These are phyloP conservation scores for Globisporangium sylvaticum DNA, from an alignment of 352 stramenopile genomes.

Conservation along the genomic window DNA sequence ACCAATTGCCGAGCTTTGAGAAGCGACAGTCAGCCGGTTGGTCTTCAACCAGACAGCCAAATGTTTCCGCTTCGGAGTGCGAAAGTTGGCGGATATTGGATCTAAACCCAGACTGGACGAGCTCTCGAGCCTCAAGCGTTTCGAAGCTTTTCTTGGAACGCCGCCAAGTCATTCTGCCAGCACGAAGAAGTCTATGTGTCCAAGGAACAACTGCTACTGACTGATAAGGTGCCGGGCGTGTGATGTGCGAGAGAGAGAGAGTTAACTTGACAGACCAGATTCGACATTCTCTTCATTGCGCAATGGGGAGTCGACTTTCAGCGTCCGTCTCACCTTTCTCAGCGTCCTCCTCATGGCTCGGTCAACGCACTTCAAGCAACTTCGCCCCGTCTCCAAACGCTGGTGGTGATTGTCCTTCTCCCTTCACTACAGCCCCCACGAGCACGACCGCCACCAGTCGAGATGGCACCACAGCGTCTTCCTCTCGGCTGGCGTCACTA, in stretches of 20 bases:
- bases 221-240: too few relatives aligned
- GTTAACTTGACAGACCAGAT: not conserved
- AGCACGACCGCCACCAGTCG: not conserved
- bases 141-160: too few relatives aligned
- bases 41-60: too few relatives aligned
- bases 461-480: not conserved
- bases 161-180: too few relatives aligned
- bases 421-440: not conserved
- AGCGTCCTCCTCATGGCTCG: not conserved
- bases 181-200: too few relatives aligned
- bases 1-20: too few relatives aligned
- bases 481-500: not conserved
- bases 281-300: not conserved
- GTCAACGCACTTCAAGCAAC: not conserved
- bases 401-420: not conserved
- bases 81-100: too few relatives aligned
- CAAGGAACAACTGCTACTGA: too few relatives aligned
- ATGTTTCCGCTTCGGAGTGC: too few relatives aligned
- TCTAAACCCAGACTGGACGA: too few relatives aligned
- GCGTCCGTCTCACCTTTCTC: not conserved
- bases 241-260: not conserved
- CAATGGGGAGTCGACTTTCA: not conserved
- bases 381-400: not conserved
- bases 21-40: too few relatives aligned
- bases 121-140: too few relatives aligned